Base-by-base conservation (phyloP, 495 filamentous ascomycete genomes). In the Penicillium steckii region DNA sequence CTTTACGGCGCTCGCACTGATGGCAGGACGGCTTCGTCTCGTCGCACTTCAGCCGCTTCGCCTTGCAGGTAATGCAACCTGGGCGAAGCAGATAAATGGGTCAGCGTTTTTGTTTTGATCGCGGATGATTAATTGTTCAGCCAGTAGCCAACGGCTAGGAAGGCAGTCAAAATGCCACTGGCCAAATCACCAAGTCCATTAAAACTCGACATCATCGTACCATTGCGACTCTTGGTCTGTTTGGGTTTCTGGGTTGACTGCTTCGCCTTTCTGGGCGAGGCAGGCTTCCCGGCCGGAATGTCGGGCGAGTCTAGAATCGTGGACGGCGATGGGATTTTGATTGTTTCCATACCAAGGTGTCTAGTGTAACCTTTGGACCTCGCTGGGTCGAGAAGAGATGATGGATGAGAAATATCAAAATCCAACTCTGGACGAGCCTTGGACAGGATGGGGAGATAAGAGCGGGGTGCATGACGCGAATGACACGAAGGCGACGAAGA, bases 1-100 rank as follows among this genome's bases (percentile, higher is more conserved):
- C 87, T 48, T 80, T 84, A 22, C 89, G 80, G 47, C 83, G 81
- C 32, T 82, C 74, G 62, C 88, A 91, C 71, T 91, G 88, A 32
- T 84, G 76, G 60, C 88, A 92, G 27, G 75, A 78, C 5, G 88
- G 88, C 55, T 92, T 89, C 27, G 79, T 82, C 65, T 92, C 88
- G 62, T 90, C 88, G 70, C 88, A 92, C 66, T 92, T 92, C 47
- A 92, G 70, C 52, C 88, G 77, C 64, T 91, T 92, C 41, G 84
- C 79, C 69, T 91, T 92, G 74, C 88, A 92, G 42, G 88, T 91
- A 50, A 85, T 77, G 70, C 88, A 92, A 47, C 88, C 88, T 91
- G 67, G 45, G 58, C 42, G 40, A 50, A 47, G 57, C 42, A 57
- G 61, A 54, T 33, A 63, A 41, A 53, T 52, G 60, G 50, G 65